Evolutionary conservation across 2,329 filamentous ascomycete genomes (phyloP).

Genomic region (Fonsecaea multimorphosa): DNA sequence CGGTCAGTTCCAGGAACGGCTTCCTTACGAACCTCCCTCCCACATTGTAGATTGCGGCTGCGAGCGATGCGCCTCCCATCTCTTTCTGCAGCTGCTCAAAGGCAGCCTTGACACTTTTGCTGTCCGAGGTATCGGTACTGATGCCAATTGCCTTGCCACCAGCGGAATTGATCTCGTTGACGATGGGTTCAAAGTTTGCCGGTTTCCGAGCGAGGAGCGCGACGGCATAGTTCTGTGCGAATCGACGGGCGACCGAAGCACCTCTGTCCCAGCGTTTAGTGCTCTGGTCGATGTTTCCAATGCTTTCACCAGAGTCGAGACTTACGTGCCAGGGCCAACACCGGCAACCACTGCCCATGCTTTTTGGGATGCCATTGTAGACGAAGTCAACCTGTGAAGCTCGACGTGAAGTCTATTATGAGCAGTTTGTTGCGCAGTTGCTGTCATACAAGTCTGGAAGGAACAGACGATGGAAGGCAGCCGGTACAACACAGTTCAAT

Average conservation of each 20-base stretch:
- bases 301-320: neutral
- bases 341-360: conserved; percentile 55
- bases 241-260: conserved; percentile 65
- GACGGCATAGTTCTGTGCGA: conserved; percentile 64
- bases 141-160: conserved; percentile 68
- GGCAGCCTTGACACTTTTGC: conserved; percentile 59
- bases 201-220: conserved; percentile 65
- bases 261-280: conserved; percentile 49
- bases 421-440: conserved; percentile 11
- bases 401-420: conserved; percentile 24
- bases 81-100: conserved; percentile 62
- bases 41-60: conserved; percentile 67
- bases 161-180: conserved; percentile 63
- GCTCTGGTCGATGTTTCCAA: neutral
- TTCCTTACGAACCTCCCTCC: conserved; percentile 64
- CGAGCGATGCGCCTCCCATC: conserved; percentile 54
- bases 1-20: conserved; percentile 65
- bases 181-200: conserved; percentile 61
- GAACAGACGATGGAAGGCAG: neutral
- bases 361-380: conserved; percentile 42
- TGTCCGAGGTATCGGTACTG: conserved; percentile 63
- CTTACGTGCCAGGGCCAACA: conserved; percentile 53
- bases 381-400: conserved; percentile 15
- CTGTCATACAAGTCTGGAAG: conserved; percentile 4
- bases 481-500: neutral